Evolutionary conservation across 805 yeast species (phyloP), one percentile per base, ranked within the genome.

Genomic region (Candida loeiensis): DNA sequence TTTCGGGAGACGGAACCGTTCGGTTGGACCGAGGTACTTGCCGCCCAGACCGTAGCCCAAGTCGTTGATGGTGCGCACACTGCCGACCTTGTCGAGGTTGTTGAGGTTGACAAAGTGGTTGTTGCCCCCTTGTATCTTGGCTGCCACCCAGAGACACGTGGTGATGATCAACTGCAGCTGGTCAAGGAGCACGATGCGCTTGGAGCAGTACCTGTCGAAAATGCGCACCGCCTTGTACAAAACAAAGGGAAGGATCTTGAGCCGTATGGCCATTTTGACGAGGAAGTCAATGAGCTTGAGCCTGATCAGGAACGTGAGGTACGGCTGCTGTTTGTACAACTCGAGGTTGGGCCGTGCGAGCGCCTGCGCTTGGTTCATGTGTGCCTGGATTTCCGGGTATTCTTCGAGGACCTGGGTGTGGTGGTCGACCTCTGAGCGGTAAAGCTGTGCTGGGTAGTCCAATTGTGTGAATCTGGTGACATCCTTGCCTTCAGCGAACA

Each of bases 131-230:
- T 76, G 77, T n/a, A 81, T 73, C 59, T 91, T 91, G 18, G 96
- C 82, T 2, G 96, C 87, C 22, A 91, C 75, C 97, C 98, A 91
- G 25, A 91, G 66, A 45, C 96, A 87, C 4, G 96, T 87, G 45
- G 95, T 85, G 22, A 95, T 88, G 8, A 91, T 91, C 39, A 91
- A 72, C 61, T 90, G 96, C 45, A 87, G 81, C 63, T 90, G 98
- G 43, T 85, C 90, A 49, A 82, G 77, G 47, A 85, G 74, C 1
- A 90, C 93, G 6, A 89, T 79, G 51, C 98, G 73, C 52, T 82
- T 84, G 39, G 95, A 84, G 58, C 95, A 85, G 65, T 91, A 91
- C 45, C 97, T 77, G 60, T 91, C 99, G 45, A 91, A 85, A 39
- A 90, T 72, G 51, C 82, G 80, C 28, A 82, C 79, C 0, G 84